Conservation (phyloP, 768 basidiomycete genomes). For the Mycena rosella region DNA sequence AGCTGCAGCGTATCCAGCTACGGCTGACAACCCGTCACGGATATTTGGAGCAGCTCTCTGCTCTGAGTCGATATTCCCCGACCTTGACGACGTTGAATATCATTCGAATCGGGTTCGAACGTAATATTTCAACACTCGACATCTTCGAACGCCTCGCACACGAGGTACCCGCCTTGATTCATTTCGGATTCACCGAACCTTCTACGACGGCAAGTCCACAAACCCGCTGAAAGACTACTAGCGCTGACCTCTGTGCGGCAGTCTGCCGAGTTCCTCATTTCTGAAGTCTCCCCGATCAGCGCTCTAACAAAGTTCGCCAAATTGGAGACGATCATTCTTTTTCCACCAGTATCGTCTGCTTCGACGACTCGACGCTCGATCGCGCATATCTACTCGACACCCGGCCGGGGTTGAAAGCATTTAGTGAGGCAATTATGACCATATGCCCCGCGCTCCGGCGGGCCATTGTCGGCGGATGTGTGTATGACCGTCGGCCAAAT, state of each 20-base stretch:
- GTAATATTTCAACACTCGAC: not conserved
- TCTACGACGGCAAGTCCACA: not conserved
- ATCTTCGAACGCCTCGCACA: constrained; percentile 13
- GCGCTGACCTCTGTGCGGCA: not conserved
- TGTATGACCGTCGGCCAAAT: not conserved
- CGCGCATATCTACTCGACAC: constrained; percentile 9
- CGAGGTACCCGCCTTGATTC: constrained; percentile 12
- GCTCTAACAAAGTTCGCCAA: constrained; percentile 5
- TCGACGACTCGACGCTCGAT: not conserved
- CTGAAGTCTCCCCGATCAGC: not conserved
- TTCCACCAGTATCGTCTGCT: constrained; percentile 14
- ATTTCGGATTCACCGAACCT: constrained; percentile 24
- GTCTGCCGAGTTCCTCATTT: not conserved
- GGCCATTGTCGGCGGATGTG: constrained; percentile 7
- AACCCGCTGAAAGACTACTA: not conserved
- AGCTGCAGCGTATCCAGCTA: constrained; percentile 32
- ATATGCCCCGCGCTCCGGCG: constrained; percentile 16
- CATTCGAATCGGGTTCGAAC: not conserved
- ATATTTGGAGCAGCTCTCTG: not conserved
- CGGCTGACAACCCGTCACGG: not conserved
- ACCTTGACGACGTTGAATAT: constrained; percentile 30
- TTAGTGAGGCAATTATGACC: constrained; percentile 12
- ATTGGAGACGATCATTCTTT: constrained; percentile 22
- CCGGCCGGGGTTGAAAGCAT: not conserved
- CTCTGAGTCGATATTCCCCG: constrained; percentile 19